phyloP scores from a whole-genome alignment of 1,284 basidiomycete species.

The Fistulina hepatica region DNA sequence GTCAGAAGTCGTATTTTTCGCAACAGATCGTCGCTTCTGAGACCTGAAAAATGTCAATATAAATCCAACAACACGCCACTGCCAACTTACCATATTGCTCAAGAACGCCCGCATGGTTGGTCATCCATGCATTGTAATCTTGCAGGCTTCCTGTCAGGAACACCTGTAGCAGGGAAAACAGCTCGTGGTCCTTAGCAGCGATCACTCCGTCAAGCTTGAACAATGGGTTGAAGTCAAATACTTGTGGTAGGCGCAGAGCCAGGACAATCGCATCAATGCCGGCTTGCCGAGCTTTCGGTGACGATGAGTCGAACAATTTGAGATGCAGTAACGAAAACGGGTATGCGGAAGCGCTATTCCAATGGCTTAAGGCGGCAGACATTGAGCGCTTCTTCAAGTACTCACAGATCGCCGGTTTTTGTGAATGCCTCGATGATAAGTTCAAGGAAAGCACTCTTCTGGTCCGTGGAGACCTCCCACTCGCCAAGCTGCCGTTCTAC shows the following conservation, averaged over 20 bases:
- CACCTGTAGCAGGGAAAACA: constrained; percentile 60
- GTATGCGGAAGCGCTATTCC: constrained; percentile 44
- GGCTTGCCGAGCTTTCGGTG: constrained; percentile 36
- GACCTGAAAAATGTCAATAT: constrained; percentile 24
- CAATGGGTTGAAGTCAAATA: constrained; percentile 78
- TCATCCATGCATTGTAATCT: constrained; percentile 58
- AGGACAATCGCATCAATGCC: constrained; percentile 55
- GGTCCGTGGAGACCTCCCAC: constrained; percentile 60
- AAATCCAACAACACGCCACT: neutral
- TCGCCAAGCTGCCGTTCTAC: constrained; percentile 69
- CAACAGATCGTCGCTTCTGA: constrained; percentile 50
- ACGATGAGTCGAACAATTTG: constrained; percentile 44
- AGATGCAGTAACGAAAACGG: constrained; percentile 54
- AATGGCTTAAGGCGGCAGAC: constrained; percentile 2
- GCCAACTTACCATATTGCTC: constrained; percentile 48
- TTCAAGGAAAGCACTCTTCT: constrained; percentile 65
- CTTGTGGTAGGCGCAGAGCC: constrained; percentile 56
- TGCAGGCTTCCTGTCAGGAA: constrained; percentile 59
- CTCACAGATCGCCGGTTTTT: constrained; percentile 47
- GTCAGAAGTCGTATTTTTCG: constrained; percentile 77
- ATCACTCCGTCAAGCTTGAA: constrained; percentile 67
- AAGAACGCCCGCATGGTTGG: constrained; percentile 39
- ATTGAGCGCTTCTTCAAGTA: constrained; percentile 12
- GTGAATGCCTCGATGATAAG: constrained; percentile 54
- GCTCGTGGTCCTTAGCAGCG: constrained; percentile 54